Evolutionary conservation across 2,329 filamentous ascomycete species (phyloP).

Genomic region (Grosmannia clavigera): DNA sequence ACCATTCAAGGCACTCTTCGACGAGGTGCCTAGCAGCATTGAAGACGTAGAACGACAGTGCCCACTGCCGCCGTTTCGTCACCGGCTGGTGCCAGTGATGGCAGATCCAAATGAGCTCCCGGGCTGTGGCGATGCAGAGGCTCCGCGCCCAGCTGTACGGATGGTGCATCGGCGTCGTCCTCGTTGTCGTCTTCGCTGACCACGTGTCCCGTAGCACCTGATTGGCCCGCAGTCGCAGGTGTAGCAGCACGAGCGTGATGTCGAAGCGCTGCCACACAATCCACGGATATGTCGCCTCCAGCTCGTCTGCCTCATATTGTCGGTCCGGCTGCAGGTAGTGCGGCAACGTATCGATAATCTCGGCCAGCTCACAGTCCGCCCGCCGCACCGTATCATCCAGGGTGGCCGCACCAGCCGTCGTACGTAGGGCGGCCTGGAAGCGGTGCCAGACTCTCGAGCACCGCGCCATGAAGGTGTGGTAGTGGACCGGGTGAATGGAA

Average conservation of each 20-base stretch:
- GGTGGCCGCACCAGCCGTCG: background rate
- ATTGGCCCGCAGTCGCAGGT: background rate
- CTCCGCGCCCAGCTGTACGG: background rate
- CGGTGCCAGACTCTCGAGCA: background rate
- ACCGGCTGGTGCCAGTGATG: background rate
- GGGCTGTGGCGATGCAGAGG: background rate
- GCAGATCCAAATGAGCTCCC: background rate
- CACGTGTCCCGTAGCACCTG: background rate
- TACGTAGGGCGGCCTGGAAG: background rate
- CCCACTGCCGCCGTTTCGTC: background rate
- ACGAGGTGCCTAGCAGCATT: background rate
- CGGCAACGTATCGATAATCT: background rate
- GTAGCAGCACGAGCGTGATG: background rate
- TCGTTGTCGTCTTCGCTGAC: background rate
- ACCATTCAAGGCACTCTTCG: background rate
- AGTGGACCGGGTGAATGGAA: background rate
- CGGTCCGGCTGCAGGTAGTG: background rate
- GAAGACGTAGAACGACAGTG: background rate
- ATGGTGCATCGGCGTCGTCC: background rate
- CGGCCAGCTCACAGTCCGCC: background rate
- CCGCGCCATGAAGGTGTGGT: background rate
- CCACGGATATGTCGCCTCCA: background rate
- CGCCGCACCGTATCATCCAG: background rate
- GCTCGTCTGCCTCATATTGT: background rate
- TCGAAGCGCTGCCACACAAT: slow-evolving; percentile 1